Percentiles rank a stretch among this genome's conserved stretches.
phyloP scores from a whole-genome alignment of 2,329 filamentous ascomycete genomes.

The Colletotrichum costaricense region DNA sequence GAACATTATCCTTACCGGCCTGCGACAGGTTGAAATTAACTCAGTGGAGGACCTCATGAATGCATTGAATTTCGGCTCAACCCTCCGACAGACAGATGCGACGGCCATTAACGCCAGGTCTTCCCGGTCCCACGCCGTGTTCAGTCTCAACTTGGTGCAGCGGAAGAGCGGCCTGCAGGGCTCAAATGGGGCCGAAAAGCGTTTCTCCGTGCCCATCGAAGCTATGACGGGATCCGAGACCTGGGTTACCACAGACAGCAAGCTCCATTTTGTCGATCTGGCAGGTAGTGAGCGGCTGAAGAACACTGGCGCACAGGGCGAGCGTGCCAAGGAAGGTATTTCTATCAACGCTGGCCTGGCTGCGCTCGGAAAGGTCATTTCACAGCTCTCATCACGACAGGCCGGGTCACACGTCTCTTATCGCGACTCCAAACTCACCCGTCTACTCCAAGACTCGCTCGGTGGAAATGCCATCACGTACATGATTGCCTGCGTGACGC shows the following conservation, averaged over 20 bases:
- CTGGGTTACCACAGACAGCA: conserved; percentile 92
- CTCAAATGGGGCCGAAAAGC: conserved; percentile 77
- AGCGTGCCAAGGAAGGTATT: conserved; percentile 94
- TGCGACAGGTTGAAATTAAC: conserved; percentile 89
- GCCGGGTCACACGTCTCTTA: conserved; percentile 94
- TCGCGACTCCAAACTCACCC: conserved; percentile 95
- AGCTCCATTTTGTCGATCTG: conserved; percentile 97
- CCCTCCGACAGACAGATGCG: conserved; percentile 94
- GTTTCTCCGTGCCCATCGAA: conserved; percentile 87
- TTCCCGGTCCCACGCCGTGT: conserved; percentile 96
- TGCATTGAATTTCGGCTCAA: conserved; percentile 91
- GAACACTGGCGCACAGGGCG: conserved; percentile 95
- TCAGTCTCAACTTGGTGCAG: conserved; percentile 93
- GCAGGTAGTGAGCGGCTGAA: conserved; percentile 97
- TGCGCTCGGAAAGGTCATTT: conserved; percentile 96
- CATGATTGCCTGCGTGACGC: conserved; percentile 99
- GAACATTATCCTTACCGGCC: conserved; percentile 91
- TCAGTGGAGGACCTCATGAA: conserved; percentile 91
- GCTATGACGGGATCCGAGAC: conserved; percentile 76
- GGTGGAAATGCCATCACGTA: conserved; percentile 98
- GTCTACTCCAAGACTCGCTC: conserved; percentile 93
- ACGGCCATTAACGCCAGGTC: conserved; percentile 98
- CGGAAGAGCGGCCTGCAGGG: conserved; percentile 72
- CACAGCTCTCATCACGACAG: conserved; percentile 91
- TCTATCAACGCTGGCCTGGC: conserved; percentile 98